Evolutionary conservation across 2,329 filamentous ascomycete genomes (phyloP).

Genomic region (Sordariomycetes sp.): DNA sequence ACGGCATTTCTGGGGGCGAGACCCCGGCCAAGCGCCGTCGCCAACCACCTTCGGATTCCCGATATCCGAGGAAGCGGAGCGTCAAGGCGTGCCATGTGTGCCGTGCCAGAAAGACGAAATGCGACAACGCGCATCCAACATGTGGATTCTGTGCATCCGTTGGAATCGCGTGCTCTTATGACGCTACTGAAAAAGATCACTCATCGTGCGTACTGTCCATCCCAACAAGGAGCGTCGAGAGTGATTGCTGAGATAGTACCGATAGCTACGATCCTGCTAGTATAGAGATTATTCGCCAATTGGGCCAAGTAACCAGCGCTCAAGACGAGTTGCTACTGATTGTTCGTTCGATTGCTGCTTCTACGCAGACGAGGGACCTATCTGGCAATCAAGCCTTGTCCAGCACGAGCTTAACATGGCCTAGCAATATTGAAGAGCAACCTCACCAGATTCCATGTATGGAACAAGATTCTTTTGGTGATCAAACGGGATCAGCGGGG

Average conservation of each 20-base stretch:
- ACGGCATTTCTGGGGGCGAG: too few species aligned
- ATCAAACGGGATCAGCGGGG: constrained; percentile 9
- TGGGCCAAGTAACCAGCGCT: constrained; percentile 11
- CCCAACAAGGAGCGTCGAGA: background rate
- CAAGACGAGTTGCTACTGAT: constrained; percentile 11
- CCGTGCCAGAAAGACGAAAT: constrained; percentile 25
- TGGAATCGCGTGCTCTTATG: constrained; percentile 22
- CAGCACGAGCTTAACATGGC: too few species aligned
- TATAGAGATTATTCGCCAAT: constrained; percentile 19
- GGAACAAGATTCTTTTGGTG: too few species aligned
- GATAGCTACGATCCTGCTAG: constrained; percentile 24
- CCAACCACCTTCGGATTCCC: constrained; percentile 9
- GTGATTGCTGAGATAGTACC: background rate
- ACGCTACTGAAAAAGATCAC: constrained; percentile 14
- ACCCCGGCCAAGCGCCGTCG: constrained; percentile 11
- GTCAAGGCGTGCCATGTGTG: constrained; percentile 24
- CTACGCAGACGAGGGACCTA: background rate
- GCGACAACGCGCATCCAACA: constrained; percentile 24
- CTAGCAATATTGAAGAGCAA: background rate
- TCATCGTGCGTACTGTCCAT: constrained; percentile 9
- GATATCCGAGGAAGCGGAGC: constrained; percentile 20
- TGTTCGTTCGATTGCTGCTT: constrained; percentile 8
- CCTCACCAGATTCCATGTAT: constrained; percentile 4
- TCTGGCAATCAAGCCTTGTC: constrained; percentile 1
- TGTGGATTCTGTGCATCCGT: constrained; percentile 24